phyloP scores from a whole-genome alignment of 2,329 filamentous ascomycete genomes.

The Fusarium proliferatum region DNA sequence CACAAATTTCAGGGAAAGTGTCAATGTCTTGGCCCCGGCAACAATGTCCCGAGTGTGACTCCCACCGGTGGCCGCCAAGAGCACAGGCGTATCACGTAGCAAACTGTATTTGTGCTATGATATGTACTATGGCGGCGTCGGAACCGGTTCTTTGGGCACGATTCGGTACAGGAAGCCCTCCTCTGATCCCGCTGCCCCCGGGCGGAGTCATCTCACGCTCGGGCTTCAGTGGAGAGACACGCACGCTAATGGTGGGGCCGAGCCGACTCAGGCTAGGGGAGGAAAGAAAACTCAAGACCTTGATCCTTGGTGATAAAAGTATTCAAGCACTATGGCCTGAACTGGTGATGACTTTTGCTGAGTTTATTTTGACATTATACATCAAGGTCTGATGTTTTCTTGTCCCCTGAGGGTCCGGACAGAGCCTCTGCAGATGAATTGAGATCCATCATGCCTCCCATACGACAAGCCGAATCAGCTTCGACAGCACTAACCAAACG shows the following conservation, averaged over 20 bases:
- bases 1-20: neutral
- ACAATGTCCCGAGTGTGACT: conserved; percentile 33
- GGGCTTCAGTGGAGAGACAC: conserved; percentile 20
- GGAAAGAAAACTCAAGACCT: too few relatives aligned
- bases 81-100: neutral
- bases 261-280: conserved; percentile 15
- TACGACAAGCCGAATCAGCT: conserved; percentile 25
- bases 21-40: conserved; percentile 33
- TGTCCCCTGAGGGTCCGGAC: conserved; percentile 7
- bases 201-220: conserved; percentile 19
- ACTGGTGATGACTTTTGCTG: too few relatives aligned
- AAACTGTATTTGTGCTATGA: neutral
- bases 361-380: too few relatives aligned
- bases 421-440: conserved; percentile 34
- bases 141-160: conserved; percentile 28
- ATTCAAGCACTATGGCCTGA: too few relatives aligned
- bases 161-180: conserved; percentile 1
- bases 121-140: conserved; percentile 13
- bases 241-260: conserved; percentile 22
- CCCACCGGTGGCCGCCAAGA: conserved; percentile 24
- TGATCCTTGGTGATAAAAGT: too few relatives aligned
- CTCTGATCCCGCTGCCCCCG: conserved; percentile 17
- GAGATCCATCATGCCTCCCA: neutral
- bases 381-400: too few relatives aligned
- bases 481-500: conserved; percentile 6